A percentile compares a stretch with the other conserved stretches of the same genome.
Conservation (phyloP, 495 filamentous ascomycete genomes). For the Xylaria cubensis region DNA sequence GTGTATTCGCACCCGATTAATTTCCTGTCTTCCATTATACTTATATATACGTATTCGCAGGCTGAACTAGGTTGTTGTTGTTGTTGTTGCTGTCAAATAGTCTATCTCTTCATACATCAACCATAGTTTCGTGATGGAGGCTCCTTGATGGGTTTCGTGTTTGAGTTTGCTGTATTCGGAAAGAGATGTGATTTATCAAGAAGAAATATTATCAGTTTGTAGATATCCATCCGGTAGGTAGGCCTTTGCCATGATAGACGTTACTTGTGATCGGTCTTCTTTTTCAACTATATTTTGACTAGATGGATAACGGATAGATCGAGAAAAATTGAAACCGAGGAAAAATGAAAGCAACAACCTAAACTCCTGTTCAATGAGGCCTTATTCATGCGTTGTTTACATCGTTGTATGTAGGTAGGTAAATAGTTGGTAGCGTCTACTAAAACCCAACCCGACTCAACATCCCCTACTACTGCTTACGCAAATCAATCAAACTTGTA, state of each 20-base stretch:
- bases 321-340: neutral
- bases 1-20: neutral
- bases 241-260: neutral
- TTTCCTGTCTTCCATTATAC: neutral
- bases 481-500: neutral
- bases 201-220: too few relatives aligned
- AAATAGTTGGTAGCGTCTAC: too few relatives aligned
- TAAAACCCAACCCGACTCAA: neutral
- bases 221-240: neutral
- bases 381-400: conserved; percentile 19
- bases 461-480: neutral
- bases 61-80: neutral
- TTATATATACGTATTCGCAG: neutral
- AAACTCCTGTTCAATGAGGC: conserved; percentile 21
- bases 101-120: neutral
- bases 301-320: neutral
- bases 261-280: neutral
- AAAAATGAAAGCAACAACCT: neutral
- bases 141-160: neutral
- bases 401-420: neutral
- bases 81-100: neutral
- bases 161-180: neutral
- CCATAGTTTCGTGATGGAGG: neutral
- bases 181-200: neutral
- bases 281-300: neutral